These are phyloP conservation scores for Termitomyces sp. DNA, from an alignment of 768 basidiomycete genomes.

Conservation along the genomic window DNA sequence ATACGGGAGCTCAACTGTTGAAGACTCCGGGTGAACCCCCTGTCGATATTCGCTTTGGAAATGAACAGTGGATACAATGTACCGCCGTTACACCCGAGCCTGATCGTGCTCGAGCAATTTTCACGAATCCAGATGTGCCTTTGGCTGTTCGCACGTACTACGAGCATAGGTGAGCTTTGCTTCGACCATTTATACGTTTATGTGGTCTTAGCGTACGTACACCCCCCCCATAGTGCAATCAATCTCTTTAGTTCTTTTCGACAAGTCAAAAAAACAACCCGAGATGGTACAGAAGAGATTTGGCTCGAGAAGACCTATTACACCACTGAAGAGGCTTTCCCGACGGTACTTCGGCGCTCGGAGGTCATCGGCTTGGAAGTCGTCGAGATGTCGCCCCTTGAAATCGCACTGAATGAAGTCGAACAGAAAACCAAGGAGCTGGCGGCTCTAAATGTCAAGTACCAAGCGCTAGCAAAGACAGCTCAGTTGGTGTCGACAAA, in stretches of 20 bases:
- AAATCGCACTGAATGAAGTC: constrained; percentile 80
- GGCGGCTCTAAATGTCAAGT: constrained; percentile 63
- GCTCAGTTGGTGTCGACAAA: constrained; percentile 74
- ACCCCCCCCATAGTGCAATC: constrained; percentile 57
- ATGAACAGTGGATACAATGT: constrained; percentile 86
- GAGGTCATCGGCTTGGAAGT: constrained; percentile 74
- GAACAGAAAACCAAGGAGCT: constrained; percentile 80
- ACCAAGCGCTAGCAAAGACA: constrained; percentile 77
- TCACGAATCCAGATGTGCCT: constrained; percentile 83
- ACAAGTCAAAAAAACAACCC: constrained; percentile 59
- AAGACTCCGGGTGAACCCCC: constrained; percentile 74
- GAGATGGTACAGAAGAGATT: constrained; percentile 67
- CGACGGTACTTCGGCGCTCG: constrained; percentile 86
- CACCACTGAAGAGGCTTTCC: constrained; percentile 86
- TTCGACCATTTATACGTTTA: too few species aligned
- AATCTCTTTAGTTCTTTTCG: constrained; percentile 79
- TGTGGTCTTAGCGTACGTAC: not conserved
- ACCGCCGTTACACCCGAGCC: constrained; percentile 85
- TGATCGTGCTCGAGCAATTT: constrained; percentile 71
- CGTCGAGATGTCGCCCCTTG: constrained; percentile 81
- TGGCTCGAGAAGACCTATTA: constrained; percentile 91
- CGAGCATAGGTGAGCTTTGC: constrained; percentile 64
- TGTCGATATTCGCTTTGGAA: constrained; percentile 76
- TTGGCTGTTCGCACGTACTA: constrained; percentile 80
- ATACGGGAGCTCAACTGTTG: constrained; percentile 79